Evolutionary conservation across 495 filamentous ascomycete genomes (phyloP), one percentile per base, ranked within the genome.

Genomic region (Xylaria palmicola): DNA sequence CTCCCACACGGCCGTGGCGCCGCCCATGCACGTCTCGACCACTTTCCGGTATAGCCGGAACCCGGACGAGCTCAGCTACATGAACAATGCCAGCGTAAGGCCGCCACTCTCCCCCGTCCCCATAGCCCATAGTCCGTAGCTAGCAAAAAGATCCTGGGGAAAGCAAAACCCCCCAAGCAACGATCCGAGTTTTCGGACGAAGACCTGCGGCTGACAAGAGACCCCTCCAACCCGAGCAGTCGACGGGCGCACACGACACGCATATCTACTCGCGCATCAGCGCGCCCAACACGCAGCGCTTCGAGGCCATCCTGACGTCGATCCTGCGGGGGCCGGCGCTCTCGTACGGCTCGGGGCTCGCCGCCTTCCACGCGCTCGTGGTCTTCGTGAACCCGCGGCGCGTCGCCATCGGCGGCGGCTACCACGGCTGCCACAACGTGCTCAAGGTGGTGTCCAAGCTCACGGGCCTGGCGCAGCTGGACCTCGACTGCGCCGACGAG

Each of bases 381-480:
- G 81, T 90, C 9, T 84, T 86, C 62, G 77, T 94, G 6, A 90
- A 92, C 70, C 94, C 94, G 1, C 83, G 82, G 47, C 84, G 85
- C 40, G 83, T 98, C 45, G 83, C 90, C 65, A 88, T 97, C 63
- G 86, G 86, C 34, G 86, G 81, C 47, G 91, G 90, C 34, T 98
- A 98, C 75, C 94, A 98, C 77, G 94, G 94, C 66, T 93, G 89
- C 74, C 92, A 96, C 74, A 91, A 88, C 56, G 87, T 96, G 19
- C 82, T 97, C 56, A 71, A 71, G 6, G 72, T 98, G 48, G 80
- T 93, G 57, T 67, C 78, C 59, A 87, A 87, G 61, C 81, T 96
- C 17, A 90, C 84, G 20, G 87, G 87, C 0, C 81, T 92, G 19
- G 70, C 85, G 60, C 81, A 86, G 47, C 77, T 96, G 10, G 74